Percentiles rank a stretch among this genome's conserved stretches.
Conservation (phyloP, 345 rosid species). For the Citrus australasica region DNA sequence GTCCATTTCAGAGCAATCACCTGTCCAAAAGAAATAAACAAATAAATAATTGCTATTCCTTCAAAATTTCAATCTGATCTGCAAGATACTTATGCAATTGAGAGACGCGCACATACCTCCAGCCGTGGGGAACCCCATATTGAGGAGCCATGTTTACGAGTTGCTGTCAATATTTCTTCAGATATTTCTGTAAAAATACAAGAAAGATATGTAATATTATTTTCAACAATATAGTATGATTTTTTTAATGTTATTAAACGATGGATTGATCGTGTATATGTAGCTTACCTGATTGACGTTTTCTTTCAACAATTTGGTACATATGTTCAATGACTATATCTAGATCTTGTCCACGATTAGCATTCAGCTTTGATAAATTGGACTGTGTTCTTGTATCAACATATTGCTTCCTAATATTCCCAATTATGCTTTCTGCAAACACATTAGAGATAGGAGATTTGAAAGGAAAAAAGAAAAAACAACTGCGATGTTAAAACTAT, state of each 20-base stretch:
- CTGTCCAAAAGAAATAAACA: slow-evolving; percentile 19
- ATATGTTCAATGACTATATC: slow-evolving; percentile 32
- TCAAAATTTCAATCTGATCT: too few species aligned
- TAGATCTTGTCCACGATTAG: slow-evolving; percentile 30
- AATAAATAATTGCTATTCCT: background rate
- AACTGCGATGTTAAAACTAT: background rate
- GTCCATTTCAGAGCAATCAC: slow-evolving; percentile 58
- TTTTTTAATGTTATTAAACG: background rate
- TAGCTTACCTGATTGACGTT: slow-evolving; percentile 25
- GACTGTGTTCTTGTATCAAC: slow-evolving; percentile 58
- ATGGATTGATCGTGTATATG: background rate
- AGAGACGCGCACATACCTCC: slow-evolving; percentile 28
- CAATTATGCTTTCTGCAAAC: slow-evolving; percentile 35
- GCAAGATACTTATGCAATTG: background rate
- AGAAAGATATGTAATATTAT: background rate
- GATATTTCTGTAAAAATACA: slow-evolving; percentile 22
- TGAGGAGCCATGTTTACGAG: slow-evolving; percentile 18
- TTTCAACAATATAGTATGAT: too few species aligned
- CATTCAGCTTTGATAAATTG: slow-evolving; percentile 47
- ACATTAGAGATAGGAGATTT: background rate
- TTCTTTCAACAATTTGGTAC: slow-evolving; percentile 38
- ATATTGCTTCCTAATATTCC: slow-evolving; percentile 48
- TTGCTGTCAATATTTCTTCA: slow-evolving; percentile 10
- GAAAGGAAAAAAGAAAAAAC: background rate
- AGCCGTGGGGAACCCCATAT: slow-evolving; percentile 47